Evolutionary conservation across 495 filamentous ascomycete genomes (phyloP).

Genomic region (Elasticomyces elasticus): DNA sequence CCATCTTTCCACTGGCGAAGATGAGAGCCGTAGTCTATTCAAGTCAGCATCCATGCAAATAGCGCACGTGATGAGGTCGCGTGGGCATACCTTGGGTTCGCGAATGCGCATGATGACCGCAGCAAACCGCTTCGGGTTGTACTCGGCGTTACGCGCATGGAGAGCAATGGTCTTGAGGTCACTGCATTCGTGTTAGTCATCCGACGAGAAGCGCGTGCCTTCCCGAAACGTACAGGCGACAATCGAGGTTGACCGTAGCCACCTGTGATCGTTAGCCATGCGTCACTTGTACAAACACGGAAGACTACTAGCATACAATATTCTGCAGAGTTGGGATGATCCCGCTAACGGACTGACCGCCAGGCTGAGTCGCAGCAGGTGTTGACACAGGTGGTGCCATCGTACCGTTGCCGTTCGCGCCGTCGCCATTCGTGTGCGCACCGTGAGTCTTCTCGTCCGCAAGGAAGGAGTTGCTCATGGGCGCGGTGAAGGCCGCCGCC

Average conservation of each 20-base stretch:
- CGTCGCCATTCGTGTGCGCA: background rate
- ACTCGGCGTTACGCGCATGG: slow-evolving; percentile 96
- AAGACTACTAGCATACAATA: slow-evolving; percentile 46
- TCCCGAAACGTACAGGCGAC: slow-evolving; percentile 48
- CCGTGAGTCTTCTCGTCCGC: background rate
- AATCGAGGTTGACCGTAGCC: slow-evolving; percentile 97
- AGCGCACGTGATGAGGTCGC: background rate
- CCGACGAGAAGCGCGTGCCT: background rate
- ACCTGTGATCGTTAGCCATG: slow-evolving; percentile 58
- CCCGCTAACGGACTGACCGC: slow-evolving; percentile 66
- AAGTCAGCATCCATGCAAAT: background rate
- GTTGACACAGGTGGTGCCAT: slow-evolving; percentile 87
- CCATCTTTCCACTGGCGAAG: slow-evolving; percentile 99
- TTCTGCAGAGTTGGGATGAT: slow-evolving; percentile 92
- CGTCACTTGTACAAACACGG: slow-evolving; percentile 29
- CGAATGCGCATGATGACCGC: slow-evolving; percentile 99
- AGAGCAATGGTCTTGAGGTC: slow-evolving; percentile 98
- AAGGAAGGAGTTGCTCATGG: background rate
- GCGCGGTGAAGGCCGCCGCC: background rate
- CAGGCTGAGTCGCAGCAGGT: slow-evolving; percentile 86
- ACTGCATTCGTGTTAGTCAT: background rate
- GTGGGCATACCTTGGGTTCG: slow-evolving; percentile 57
- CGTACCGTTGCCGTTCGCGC: slow-evolving; percentile 47
- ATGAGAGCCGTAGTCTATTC: slow-evolving; percentile 77
- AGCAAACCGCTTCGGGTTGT: slow-evolving; percentile 98